phyloP scores from a whole-genome alignment of 2,329 filamentous ascomycete species.

The Talaromyces rugulosus region DNA sequence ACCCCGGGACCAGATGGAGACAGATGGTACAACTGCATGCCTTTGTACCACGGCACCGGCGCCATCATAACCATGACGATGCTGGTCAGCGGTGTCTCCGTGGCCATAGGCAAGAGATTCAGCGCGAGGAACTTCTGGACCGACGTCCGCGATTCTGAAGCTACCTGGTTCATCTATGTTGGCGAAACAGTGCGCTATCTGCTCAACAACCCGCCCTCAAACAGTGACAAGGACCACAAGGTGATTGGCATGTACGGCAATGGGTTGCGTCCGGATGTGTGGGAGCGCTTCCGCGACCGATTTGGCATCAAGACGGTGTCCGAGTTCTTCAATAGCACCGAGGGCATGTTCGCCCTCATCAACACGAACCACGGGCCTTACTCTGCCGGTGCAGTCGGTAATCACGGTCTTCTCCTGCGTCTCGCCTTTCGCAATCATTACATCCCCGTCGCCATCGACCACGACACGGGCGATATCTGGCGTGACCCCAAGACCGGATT shows the following conservation, averaged over 20 bases:
- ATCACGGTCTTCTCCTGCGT: constrained; percentile 63
- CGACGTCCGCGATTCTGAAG: constrained; percentile 63
- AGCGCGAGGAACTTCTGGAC: constrained; percentile 67
- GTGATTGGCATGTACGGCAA: constrained; percentile 47
- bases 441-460: constrained; percentile 65
- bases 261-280: constrained; percentile 59
- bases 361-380: constrained; percentile 62
- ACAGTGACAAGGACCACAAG: constrained; percentile 42
- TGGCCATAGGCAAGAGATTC: constrained; percentile 50
- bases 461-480: constrained; percentile 62
- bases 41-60: constrained; percentile 71
- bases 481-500: constrained; percentile 66
- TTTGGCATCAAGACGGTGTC: constrained; percentile 49
- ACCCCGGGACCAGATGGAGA: constrained; percentile 40
- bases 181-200: constrained; percentile 74
- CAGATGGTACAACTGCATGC: constrained; percentile 74
- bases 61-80: constrained; percentile 55
- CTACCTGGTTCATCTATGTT: constrained; percentile 72
- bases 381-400: constrained; percentile 61
- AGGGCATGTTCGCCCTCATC: constrained; percentile 62
- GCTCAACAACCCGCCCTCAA: constrained; percentile 57
- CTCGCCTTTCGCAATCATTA: constrained; percentile 50
- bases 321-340: constrained; percentile 76
- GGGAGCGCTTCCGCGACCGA: constrained; percentile 52
- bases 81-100: constrained; percentile 47